Base-by-base conservation (phyloP, 1,139 yeast genomes). In the Debaryomyces singareniensis region DNA sequence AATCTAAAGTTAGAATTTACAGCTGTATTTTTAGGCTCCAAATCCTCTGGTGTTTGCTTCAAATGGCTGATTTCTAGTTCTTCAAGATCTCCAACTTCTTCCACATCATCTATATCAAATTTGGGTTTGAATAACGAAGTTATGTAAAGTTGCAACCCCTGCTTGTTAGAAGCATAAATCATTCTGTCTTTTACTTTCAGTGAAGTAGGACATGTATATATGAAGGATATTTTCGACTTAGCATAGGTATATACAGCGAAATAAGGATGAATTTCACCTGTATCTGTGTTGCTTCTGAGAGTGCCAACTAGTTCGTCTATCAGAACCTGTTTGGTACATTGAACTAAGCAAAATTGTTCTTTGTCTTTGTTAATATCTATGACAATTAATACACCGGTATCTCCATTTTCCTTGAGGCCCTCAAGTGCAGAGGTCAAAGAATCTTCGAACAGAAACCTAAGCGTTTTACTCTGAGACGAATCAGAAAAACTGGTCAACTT, bases 101-200 rank as follows among this genome's bases (percentile, higher is more conserved):
- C 46, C 10, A 64, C 54, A 31, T 71, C 70, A 26, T 63, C 62
- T 7, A 63, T 39, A 10, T 33, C 24, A 18, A 48, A 34, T 4
- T 37, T 28, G 15, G 62, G 55, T 3, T 46, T 42, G 24, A 65
- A 47, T 1, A 54, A 42, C 12, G 48, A 47, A 24, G 58, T 54
- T 42, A 85, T 64, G 35, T 70, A 68, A 29, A 62, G 66, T 22
- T 79, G 55, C 34, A 85, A 71, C 3, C 86, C 83, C 36, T 71
- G 74, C 46, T 87, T 81, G 38, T 79, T 80, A 3, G 95, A 73
- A 2, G 97, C 97, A 49, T 86, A 87, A 28, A 89, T 55, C 97
- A 91, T 91, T 43, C 97, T 72, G 33, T 87, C 94, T 53, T 81
- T 83, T 28, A 91, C 93, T 52, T 79, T 79, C 16, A 96, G 82